These are phyloP conservation scores for Beauveria sp. DNA, from an alignment of 2,329 filamentous ascomycete genomes.

Conservation along the genomic window DNA sequence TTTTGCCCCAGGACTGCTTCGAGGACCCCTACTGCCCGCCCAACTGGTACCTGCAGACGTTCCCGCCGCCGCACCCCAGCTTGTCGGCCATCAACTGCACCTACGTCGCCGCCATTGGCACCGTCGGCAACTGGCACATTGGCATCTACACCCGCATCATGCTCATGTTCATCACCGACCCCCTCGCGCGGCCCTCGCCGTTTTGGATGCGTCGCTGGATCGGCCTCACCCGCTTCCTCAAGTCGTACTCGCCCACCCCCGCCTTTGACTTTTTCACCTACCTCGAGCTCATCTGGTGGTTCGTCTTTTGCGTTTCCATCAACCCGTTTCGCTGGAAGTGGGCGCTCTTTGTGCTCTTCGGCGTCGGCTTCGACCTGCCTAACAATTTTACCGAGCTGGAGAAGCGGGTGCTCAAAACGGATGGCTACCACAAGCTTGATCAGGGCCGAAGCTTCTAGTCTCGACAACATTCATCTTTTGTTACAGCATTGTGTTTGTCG, in stretches of 20 bases:
- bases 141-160: conserved; percentile 82
- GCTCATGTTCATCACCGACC: conserved; percentile 79
- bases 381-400: conserved; percentile 59
- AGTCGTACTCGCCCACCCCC: conserved; percentile 59
- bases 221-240: conserved; percentile 69
- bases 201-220: conserved; percentile 82
- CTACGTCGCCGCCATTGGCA: conserved; percentile 72
- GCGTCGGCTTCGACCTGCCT: conserved; percentile 60
- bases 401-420: conserved; percentile 47
- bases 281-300: conserved; percentile 78
- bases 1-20: conserved; percentile 68
- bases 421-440: conserved; percentile 27
- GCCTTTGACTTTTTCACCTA: conserved; percentile 91
- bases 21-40: conserved; percentile 66
- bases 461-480: not conserved
- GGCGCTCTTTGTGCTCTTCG: conserved; percentile 75
- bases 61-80: conserved; percentile 65
- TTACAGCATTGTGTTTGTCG: no score
- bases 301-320: conserved; percentile 65
- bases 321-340: conserved; percentile 91
- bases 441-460: conserved; percentile 16
- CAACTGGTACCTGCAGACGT: conserved; percentile 84
- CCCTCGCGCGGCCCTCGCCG: conserved; percentile 61
- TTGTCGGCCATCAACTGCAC: conserved; percentile 79
- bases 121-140: conserved; percentile 81